Evolutionary conservation across 176 grass and related monocot species (phyloP).

Genomic region (maize (Zea mays)): Zm-B73-REFERENCE-NAM-5.0 NC_050102.1:70756001-70756500

Average conservation of each 20-base stretch:
- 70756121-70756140: neutral
- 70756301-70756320: neutral
- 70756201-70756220: neutral
- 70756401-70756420: neutral
- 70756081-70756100: neutral
- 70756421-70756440: neutral
- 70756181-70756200: neutral
- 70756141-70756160: neutral
- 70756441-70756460: neutral
- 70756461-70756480: neutral
- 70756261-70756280: neutral
- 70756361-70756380: neutral
- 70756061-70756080: neutral
- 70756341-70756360: neutral
- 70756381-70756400: neutral
- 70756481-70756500: neutral
- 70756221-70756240: neutral
- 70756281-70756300: conserved; percentile 9
- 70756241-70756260: neutral
- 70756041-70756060: conserved; percentile 3
- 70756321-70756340: neutral
- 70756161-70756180: neutral
- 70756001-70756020: neutral
- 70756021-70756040: neutral
- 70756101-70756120: too few species aligned